phyloP scores from a whole-genome alignment of 1,284 basidiomycete genomes.

The Tilletia indica region DNA sequence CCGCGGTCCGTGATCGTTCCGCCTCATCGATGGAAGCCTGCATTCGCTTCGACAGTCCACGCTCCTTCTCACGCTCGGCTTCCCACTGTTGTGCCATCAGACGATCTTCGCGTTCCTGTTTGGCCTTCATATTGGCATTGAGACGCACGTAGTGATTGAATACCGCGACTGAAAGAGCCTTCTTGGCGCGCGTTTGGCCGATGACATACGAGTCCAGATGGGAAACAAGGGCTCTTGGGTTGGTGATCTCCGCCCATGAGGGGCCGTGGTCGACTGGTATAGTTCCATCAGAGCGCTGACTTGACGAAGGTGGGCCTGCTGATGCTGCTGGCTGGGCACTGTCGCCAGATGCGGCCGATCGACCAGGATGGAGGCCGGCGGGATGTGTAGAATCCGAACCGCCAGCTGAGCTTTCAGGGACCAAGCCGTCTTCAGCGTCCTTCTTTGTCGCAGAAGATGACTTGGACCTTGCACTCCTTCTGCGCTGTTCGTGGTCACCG shows the following conservation, averaged over 20 bases:
- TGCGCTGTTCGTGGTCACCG: not conserved
- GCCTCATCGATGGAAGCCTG: not conserved
- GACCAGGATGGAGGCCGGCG: no score
- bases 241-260: conserved; percentile 23
- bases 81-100: conserved; percentile 16
- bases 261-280: not conserved
- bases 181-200: conserved; percentile 87
- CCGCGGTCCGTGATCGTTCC: no score
- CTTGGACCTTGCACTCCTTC: not conserved
- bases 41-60: not conserved
- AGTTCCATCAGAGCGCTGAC: not conserved
- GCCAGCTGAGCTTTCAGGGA: not conserved
- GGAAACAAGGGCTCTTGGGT: conserved; percentile 67
- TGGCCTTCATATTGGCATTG: conserved; percentile 20
- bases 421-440: not conserved
- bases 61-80: conserved; percentile 16
- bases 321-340: not conserved
- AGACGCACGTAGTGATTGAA: conserved; percentile 32
- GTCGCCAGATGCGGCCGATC: no score
- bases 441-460: not conserved
- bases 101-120: conserved; percentile 17
- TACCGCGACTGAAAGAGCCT: conserved; percentile 77
- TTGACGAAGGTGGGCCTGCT: not conserved
- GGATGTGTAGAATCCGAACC: not conserved
- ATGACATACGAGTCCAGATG: conserved; percentile 87